Evolutionary conservation across 1,284 basidiomycete species (phyloP).

Genomic region (Cystobasidium slooffiae): DNA sequence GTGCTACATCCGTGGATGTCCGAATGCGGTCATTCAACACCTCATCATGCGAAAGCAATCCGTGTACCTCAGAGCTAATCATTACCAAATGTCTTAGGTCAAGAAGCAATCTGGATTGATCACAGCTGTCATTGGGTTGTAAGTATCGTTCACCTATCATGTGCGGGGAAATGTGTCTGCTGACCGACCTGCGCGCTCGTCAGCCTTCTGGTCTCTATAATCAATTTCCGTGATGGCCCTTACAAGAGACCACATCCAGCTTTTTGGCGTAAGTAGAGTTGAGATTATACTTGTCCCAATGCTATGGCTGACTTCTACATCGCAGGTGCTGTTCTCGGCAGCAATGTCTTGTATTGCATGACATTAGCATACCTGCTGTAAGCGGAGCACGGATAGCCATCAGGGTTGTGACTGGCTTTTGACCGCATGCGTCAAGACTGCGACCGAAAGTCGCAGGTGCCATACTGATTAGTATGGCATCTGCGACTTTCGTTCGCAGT

Average conservation of each 20-base stretch:
- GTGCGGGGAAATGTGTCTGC: background rate
- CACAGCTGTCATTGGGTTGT: constrained; percentile 46
- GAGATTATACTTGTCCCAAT: no score
- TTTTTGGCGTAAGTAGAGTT: constrained; percentile 48
- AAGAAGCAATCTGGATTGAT: constrained; percentile 39
- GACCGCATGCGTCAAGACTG: background rate
- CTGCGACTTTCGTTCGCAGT: no score
- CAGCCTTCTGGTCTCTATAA: constrained; percentile 68
- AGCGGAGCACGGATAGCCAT: background rate
- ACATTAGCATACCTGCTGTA: constrained; percentile 67
- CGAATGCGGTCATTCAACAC: no score
- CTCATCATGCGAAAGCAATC: no score
- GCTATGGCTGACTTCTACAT: background rate
- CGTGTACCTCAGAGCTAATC: no score
- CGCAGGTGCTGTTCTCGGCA: constrained; percentile 64
- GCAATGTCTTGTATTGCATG: constrained; percentile 79
- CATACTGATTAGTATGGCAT: no score
- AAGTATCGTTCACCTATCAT: background rate
- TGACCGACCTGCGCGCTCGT: background rate
- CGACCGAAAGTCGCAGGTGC: background rate
- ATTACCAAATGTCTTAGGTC: background rate
- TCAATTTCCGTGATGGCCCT: constrained; percentile 83
- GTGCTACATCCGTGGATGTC: background rate
- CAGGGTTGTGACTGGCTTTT: constrained; percentile 9
- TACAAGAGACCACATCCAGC: constrained; percentile 71